Evolutionary conservation across 1,284 basidiomycete genomes (phyloP), one percentile per base, ranked within the genome.

Genomic region (Calocybe gambosa): DNA sequence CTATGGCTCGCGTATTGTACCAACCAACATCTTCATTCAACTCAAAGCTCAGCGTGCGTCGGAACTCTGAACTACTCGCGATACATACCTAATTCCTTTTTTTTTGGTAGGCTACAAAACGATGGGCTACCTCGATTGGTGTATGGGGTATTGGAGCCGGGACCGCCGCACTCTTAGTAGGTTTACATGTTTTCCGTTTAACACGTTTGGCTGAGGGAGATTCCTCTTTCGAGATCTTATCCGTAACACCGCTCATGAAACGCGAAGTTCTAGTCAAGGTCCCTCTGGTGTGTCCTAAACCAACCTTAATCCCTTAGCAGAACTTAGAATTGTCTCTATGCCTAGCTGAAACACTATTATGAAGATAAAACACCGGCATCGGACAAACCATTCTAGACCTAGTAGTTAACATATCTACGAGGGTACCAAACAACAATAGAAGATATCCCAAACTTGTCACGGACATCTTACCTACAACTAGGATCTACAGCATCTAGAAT

Each of bases 371-470:
- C 74, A 0, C 88, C 85, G 13, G 78, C 78, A 39, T 85, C 75
- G 39, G 87, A 90, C 71, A 89, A 87, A 62, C 85, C 88, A 1
- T 89, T 89, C 71, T 90, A 73, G 74, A 41, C 38, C 15, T 2
- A 20, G 5, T 26, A 23, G 16, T n/a, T n/a, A n/a, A n/a, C n/a
- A n/a, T n/a, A n/a, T n/a, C n/a, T n/a, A n/a, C n/a, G 43, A 55
- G 38, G 36, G 21, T 40, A 28, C 15, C 19, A 33, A 52, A 42
- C 35, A 25, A 37, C 26, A 10, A 44, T 48, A 43, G 40, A 47
- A 43, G 15, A 25, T 26, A 26, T 16, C 19, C 29, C n/a, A 31
- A 23, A 9, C 21, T 16, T 41, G 6, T 19, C 23, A 16, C 31
- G 5, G 12, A 9, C n/a, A 3, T 23, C 21, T 23, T 23, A 7